Conservation (phyloP, 306 rosid genomes). For the Prunus persica region DNA sequence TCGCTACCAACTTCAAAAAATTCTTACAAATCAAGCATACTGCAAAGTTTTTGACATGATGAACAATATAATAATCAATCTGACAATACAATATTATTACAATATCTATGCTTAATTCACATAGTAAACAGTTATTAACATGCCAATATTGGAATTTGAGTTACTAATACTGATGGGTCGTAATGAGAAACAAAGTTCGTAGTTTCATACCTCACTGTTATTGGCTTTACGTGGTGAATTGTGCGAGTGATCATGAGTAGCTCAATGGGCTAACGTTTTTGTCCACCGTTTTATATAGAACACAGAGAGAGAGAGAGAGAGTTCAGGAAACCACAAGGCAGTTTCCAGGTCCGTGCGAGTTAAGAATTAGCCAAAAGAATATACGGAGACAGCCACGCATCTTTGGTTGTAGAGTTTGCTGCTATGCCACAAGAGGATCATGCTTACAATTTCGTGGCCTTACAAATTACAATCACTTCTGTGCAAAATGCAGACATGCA, state of each 20-base stretch:
- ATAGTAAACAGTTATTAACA: neutral
- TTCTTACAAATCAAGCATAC: too few relatives aligned
- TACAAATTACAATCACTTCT: too few relatives aligned
- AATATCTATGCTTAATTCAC: neutral
- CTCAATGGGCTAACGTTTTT: neutral
- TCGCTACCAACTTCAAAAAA: neutral
- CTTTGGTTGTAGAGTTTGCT: neutral
- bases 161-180: neutral
- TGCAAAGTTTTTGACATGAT: too few relatives aligned
- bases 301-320: neutral
- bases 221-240: neutral
- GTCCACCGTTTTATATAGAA: neutral
- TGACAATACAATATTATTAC: neutral
- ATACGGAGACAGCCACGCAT: neutral
- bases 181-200: neutral
- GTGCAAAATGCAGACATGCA: too few relatives aligned
- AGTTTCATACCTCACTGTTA: slow-evolving; percentile 3
- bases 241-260: neutral
- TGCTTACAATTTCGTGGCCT: neutral
- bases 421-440: neutral
- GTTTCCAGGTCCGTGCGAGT: slow-evolving; percentile 6
- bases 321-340: slow-evolving; percentile 19
- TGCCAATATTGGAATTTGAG: neutral
- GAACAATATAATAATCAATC: neutral
- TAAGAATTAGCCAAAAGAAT: neutral